These are phyloP conservation scores for Anastatica hierochuntica DNA, from an alignment of 345 rosid species.

Conservation along the genomic window DNA sequence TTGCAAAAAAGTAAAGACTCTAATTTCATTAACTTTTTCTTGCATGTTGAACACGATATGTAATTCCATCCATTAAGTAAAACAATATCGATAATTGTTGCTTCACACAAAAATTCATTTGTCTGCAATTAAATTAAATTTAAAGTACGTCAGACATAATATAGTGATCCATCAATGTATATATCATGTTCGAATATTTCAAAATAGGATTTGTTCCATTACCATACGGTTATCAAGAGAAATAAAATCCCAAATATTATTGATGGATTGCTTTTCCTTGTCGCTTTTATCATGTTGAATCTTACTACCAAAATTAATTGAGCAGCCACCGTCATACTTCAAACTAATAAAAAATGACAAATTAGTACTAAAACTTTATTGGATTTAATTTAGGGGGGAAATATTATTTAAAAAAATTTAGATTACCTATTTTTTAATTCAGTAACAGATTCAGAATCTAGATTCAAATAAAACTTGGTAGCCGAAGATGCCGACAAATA, in stretches of 20 bases:
- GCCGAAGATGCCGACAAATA: not conserved
- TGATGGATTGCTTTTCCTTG: not conserved
- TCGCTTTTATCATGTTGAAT: not conserved
- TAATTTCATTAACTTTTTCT: not conserved
- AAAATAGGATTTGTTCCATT: not conserved
- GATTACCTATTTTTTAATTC: not conserved
- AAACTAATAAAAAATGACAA: not conserved
- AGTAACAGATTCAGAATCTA: not conserved
- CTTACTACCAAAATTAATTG: not conserved
- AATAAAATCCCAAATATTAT: not conserved
- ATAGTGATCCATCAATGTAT: not conserved
- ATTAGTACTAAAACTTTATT: not conserved
- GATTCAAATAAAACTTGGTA: not conserved
- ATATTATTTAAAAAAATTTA: not conserved
- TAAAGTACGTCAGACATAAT: not conserved
- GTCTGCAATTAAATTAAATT: not conserved
- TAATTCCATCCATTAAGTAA: not conserved
- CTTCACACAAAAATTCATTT: not conserved
- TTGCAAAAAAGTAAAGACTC: not conserved
- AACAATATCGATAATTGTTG: not conserved
- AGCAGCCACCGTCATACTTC: not conserved
- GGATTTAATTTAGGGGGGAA: no score
- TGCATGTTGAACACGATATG: not conserved
- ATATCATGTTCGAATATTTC: not conserved
- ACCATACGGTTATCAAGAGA: not conserved